Evolutionary conservation across 371 early-diverging fungal species (phyloP), one percentile per base, ranked within the genome.

Genomic region (Umbelopsis sp.): DNA sequence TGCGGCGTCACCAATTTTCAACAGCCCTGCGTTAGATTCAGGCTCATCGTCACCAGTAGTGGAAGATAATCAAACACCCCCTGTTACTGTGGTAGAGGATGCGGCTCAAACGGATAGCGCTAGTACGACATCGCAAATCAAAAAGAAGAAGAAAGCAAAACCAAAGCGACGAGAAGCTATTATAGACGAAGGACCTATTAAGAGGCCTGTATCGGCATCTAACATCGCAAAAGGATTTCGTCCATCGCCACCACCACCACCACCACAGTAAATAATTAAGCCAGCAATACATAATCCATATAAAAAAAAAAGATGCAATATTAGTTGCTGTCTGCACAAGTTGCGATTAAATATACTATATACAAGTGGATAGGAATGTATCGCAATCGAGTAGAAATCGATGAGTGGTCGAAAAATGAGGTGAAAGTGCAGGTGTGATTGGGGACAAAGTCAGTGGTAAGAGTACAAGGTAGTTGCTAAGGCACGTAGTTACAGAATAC

Each of bases 71-170:
- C 35, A 57, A 16, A 18, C 35, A 10, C 2, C 12, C 8, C 18
- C 5, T 35, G 29, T 18, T 6, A 3, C 57, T 4, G 9, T 18
- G 4, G 14, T 14, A 8, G 57, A 57, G 29, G 37, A 57, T 16
- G 18, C 14, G 18, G 11, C 35, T 1, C 29, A 10, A 35, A 35
- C 35, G 11, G 57, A 35, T 14, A 57, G 57, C 18, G 35, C n/a
- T 7, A 35, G 57, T 57, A n/a, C n/a, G 8, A n/a, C 12, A 0
- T 35, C 57, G 4, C 18, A 12, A n/a, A 57, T 32, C 18, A 57
- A 57, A 32, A 57, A 57, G 37, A 57, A 57, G 35, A 57, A 57
- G 57, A 57, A 57, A 35, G 37, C 57, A 35, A 57, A 57, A 35
- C 35, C 57, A 35, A 57, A 57, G n/a, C 29, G n/a, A 35, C 29